A percentile compares a stretch with the other conserved stretches of the same genome.
phyloP scores from a whole-genome alignment of 345 rosid genomes.

The Anacardium occidentale region DNA sequence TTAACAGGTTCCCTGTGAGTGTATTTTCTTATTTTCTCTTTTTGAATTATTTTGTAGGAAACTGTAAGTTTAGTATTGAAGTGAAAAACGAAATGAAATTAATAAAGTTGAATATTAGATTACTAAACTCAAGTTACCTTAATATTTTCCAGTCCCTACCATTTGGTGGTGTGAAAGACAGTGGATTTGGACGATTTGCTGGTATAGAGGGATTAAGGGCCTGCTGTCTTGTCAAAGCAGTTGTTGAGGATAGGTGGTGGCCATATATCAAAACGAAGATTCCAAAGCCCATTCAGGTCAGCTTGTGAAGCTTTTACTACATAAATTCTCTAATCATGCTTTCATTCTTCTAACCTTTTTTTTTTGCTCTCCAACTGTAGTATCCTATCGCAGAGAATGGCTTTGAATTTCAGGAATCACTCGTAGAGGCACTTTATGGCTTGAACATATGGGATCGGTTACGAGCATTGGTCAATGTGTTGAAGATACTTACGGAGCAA shows the following conservation, averaged over 20 bases:
- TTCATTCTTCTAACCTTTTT: not conserved
- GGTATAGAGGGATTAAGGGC: constrained; percentile 95
- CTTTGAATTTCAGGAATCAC: constrained; percentile 81
- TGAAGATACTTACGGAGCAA: constrained; percentile 73
- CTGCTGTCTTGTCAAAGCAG: constrained; percentile 91
- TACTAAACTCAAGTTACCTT: constrained; percentile 12
- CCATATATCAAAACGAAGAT: constrained; percentile 84
- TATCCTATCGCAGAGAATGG: constrained; percentile 88
- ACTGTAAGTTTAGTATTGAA: too few species aligned
- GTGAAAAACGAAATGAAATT: too few species aligned
- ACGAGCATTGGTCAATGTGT: constrained; percentile 65
- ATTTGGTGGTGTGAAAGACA: constrained; percentile 93
- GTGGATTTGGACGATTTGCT: constrained; percentile 96
- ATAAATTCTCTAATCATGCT: not conserved
- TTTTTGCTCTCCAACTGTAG: constrained; percentile 32
- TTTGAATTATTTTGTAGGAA: too few species aligned
- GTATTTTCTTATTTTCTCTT: too few species aligned
- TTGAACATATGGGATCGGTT: constrained; percentile 86
- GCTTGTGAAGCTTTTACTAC: not conserved
- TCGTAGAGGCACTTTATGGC: constrained; percentile 82
- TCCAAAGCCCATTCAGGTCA: constrained; percentile 92
- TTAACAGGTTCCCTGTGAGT: not conserved
- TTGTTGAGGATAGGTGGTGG: constrained; percentile 97
- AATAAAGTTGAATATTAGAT: too few species aligned
- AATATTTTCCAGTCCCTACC: constrained; percentile 73